These are phyloP conservation scores for Stachybotrys echinatus DNA, from an alignment of 2,329 filamentous ascomycete genomes.

Conservation along the genomic window DNA sequence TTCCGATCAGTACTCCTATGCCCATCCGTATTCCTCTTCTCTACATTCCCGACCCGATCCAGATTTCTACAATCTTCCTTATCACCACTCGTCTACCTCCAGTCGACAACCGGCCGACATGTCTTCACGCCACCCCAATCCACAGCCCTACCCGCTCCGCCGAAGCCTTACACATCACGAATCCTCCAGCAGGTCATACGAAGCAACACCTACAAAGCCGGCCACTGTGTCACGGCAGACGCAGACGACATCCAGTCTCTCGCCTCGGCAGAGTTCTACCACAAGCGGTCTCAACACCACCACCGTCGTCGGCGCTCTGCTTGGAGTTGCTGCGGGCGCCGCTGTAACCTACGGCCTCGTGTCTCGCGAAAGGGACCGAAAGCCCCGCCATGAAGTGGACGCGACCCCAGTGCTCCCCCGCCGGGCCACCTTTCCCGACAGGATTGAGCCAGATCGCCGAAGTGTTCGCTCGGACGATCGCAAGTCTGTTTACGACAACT, in stretches of 20 bases:
- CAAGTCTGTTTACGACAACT: conserved; percentile 3
- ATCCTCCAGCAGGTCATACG: neutral
- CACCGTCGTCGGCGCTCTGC: conserved; percentile 66
- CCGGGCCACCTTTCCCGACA: conserved; percentile 41
- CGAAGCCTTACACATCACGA: neutral
- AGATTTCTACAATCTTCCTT: neutral
- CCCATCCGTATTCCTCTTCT: conserved; percentile 14
- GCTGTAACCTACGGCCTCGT: conserved; percentile 66
- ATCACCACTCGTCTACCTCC: neutral
- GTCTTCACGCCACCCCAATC: neutral
- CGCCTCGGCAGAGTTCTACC: conserved; percentile 28
- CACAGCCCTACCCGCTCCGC: neutral
- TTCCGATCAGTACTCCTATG: conserved; percentile 7
- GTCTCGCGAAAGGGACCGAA: conserved; percentile 35
- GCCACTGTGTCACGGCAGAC: conserved; percentile 8
- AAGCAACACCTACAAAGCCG: conserved; percentile 2
- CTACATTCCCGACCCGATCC: conserved; percentile 9
- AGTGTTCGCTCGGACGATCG: conserved; percentile 13
- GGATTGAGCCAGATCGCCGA: conserved; percentile 21
- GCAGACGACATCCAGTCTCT: conserved; percentile 6
- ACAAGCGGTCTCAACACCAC: conserved; percentile 47
- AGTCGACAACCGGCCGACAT: neutral
- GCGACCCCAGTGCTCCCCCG: conserved; percentile 31
- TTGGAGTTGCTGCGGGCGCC: conserved; percentile 68
- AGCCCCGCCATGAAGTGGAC: conserved; percentile 35